A percentile compares a stretch with the other conserved stretches of the same genome.
phyloP scores from a whole-genome alignment of 2,329 filamentous ascomycete genomes.

The Helotiales sp. region DNA sequence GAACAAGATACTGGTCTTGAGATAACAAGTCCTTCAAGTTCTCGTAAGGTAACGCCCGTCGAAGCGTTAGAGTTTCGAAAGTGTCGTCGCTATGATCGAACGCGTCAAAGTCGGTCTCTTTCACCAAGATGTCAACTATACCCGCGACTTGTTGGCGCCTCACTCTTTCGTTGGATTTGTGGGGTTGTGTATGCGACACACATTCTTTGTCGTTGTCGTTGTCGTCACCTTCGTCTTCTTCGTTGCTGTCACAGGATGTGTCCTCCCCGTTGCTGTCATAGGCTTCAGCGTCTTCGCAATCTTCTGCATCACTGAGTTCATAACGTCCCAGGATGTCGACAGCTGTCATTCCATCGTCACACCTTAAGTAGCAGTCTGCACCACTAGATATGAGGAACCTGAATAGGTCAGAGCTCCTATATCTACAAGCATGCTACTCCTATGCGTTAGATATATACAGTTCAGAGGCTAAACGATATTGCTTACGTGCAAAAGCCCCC shows the following conservation, averaged over 20 bases:
- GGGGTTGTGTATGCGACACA: too few species aligned
- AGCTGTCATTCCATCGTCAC: not conserved
- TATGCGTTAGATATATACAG: not conserved
- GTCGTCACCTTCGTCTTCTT: not conserved
- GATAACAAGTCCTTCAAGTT: not conserved
- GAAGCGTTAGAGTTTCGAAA: not conserved
- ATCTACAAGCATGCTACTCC: not conserved
- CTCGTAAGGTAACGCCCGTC: not conserved
- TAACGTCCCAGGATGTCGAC: not conserved
- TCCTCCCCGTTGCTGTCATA: not conserved
- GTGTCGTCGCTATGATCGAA: not conserved
- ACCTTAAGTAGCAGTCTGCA: not conserved
- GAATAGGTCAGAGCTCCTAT: not conserved
- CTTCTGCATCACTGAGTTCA: not conserved
- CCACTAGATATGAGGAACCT: not conserved
- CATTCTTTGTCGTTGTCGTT: not conserved
- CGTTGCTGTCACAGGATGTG: not conserved
- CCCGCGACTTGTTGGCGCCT: not conserved
- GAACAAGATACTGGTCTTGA: not conserved
- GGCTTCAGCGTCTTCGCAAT: not conserved
- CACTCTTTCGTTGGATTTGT: not conserved
- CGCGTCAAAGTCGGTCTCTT: not conserved
- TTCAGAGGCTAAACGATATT: not conserved
- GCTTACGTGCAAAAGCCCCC: slow-evolving; percentile 12
- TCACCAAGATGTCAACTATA: not conserved